These are phyloP conservation scores for Penicillium crustosum DNA, from an alignment of 2,329 filamentous ascomycete genomes.

Conservation along the genomic window DNA sequence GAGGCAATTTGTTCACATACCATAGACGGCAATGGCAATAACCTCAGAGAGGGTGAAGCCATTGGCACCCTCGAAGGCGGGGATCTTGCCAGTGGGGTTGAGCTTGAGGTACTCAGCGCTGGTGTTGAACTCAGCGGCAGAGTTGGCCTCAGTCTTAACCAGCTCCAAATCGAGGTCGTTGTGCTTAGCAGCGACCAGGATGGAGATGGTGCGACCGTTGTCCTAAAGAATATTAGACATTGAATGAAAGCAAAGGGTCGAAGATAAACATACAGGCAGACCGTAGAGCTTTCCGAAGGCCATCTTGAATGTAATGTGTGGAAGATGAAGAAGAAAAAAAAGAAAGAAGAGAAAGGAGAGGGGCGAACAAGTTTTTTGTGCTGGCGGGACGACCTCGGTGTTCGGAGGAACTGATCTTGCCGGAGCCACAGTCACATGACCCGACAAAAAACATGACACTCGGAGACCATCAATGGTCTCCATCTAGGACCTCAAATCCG, in stretches of 20 bases:
- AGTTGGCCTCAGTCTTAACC: constrained; percentile 58
- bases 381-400: constrained; percentile 14
- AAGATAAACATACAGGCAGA: constrained; percentile 62
- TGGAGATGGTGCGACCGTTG: constrained; percentile 85
- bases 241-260: not conserved
- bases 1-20: constrained; percentile 63
- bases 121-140: constrained; percentile 61
- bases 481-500: constrained; percentile 1
- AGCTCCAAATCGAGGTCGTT: constrained; percentile 91
- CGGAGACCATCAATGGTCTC: constrained; percentile 6
- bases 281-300: constrained; percentile 98
- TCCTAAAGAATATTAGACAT: constrained; percentile 53
- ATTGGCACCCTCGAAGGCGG: constrained; percentile 88
- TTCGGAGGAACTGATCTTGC: constrained; percentile 23
- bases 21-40: constrained; percentile 95
- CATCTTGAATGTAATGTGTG: constrained; percentile 60
- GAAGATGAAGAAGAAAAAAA: constrained; percentile 9
- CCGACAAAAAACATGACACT: constrained; percentile 24
- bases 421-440: constrained; percentile 19
- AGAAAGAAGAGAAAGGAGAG: constrained; percentile 16
- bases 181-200: constrained; percentile 93
- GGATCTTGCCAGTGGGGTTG: constrained; percentile 87
- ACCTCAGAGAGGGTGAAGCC: constrained; percentile 85
- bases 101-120: constrained; percentile 77
- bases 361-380: constrained; percentile 28